Conservation (phyloP, 306 rosid genomes). For the Medicago arabica region DNA sequence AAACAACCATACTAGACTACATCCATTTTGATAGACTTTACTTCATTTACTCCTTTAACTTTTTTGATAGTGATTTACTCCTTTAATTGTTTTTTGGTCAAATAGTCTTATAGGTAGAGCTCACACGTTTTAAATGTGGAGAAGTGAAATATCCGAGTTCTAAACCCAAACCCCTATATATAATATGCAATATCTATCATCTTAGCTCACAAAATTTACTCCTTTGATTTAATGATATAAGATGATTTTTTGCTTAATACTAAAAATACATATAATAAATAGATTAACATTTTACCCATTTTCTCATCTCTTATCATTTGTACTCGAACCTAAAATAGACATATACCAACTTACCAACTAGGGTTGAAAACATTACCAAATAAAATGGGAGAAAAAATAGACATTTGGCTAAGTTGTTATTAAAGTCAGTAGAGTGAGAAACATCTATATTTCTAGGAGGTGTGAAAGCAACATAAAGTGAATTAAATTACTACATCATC, state of each 20-base stretch:
- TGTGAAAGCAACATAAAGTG: background rate
- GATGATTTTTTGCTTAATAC: background rate
- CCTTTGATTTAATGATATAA: background rate
- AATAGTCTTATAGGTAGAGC: no score
- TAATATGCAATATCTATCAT: no score
- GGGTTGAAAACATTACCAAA: background rate
- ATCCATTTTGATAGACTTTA: no score
- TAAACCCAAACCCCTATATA: no score
- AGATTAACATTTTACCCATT: background rate
- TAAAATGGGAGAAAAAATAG: background rate
- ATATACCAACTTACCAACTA: background rate
- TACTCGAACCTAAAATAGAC: background rate
- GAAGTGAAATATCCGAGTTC: no score
- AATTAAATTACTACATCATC: background rate
- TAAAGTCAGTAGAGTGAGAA: background rate
- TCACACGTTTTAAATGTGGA: no score
- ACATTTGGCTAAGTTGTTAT: background rate
- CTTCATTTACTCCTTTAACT: no score
- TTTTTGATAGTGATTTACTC: no score
- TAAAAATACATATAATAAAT: background rate
- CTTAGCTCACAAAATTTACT: no score
- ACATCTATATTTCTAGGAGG: no score
- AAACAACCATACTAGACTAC: no score
- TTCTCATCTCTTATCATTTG: background rate
- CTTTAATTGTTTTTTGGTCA: no score